Evolutionary conservation across 2,329 filamentous ascomycete genomes (phyloP), one percentile per base, ranked within the genome.

Genomic region (Albophoma yamanashiensis): DNA sequence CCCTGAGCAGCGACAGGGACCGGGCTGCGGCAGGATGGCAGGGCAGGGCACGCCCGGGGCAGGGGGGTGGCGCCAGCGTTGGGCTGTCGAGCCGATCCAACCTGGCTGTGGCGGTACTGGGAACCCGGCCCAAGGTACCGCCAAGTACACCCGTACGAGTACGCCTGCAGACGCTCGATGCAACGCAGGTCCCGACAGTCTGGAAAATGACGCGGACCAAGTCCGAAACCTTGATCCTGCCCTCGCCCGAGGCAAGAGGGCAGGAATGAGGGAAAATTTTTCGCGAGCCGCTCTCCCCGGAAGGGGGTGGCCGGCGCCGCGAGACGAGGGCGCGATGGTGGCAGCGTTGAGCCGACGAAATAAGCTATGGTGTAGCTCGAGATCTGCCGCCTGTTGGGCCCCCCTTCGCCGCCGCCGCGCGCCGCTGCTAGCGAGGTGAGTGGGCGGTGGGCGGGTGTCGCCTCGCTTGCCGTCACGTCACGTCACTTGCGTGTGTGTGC

Each of bases 131-230:
- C 55, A 22, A 42, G 12, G 38, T 52, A 52, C 47, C 27, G 27
- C 47, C 47, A 34, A 31, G 56, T 25, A 58, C 40, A 15, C 11
- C n/a, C n/a, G 42, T 15, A 55, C 38, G 12, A 55, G 27, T 31
- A 31, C 27, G 5, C 3, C 5, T 61, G 67, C 62, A 59, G 57
- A 53, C 63, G 63, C 61, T 17, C 58, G 42, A 55, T 62, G 40
- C 61, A 63, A 60, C 64, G 67, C 63, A 65, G 65, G 65, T 69
- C 67, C 70, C 70, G 70, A 71, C 69, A 70, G 68, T 67, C 59
- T 72, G 70, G 70, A 72, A 72, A 72, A 71, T 72, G 31, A 58
- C 58, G 58, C 58, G 52, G 58, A 47, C 39, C 22, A 6, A 25
- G 40, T 42, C 56, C 56, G 56, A 42, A 45, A 47, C 56, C 56